A percentile compares a stretch with the other conserved stretches of the same genome.
Conservation (phyloP, 805 yeast species). For the Wickerhamiella siamensis region DNA sequence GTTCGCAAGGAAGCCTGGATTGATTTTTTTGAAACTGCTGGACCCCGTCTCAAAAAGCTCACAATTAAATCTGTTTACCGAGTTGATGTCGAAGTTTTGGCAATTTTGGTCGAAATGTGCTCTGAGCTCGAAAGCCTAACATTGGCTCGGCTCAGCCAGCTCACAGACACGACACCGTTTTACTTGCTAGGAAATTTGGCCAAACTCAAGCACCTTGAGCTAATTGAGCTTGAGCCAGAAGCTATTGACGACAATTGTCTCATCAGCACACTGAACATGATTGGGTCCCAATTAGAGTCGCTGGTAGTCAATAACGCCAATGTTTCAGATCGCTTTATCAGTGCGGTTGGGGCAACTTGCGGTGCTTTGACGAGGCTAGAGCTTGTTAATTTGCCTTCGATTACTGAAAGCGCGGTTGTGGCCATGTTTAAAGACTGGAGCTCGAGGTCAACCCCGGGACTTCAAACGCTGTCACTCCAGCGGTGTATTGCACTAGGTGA, state of each 20-base stretch:
- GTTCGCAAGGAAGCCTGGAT: conserved; percentile 69
- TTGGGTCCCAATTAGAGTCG: conserved; percentile 44
- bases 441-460: conserved; percentile 29
- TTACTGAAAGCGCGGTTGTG: conserved; percentile 55
- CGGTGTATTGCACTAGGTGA: conserved; percentile 58
- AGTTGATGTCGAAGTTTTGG: conserved; percentile 51
- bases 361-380: conserved; percentile 39
- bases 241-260: conserved; percentile 57
- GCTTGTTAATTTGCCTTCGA: conserved; percentile 41
- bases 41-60: conserved; percentile 40
- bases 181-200: conserved; percentile 46
- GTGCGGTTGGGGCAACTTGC: conserved; percentile 42
- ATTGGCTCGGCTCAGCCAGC: conserved; percentile 58
- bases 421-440: conserved; percentile 45
- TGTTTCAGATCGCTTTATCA: conserved; percentile 36
- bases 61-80: conserved; percentile 73
- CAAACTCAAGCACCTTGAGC: conserved; percentile 41
- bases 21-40: conserved; percentile 47
- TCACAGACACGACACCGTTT: conserved; percentile 42
- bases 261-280: conserved; percentile 34
- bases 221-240: conserved; percentile 51
- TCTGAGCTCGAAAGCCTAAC: conserved; percentile 39
- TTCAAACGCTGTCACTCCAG: conserved; percentile 44
- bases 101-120: conserved; percentile 46
- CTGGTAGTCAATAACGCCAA: conserved; percentile 63